phyloP scores from a whole-genome alignment of 2,329 filamentous ascomycete species.

The Sporothrix curviconia region DNA sequence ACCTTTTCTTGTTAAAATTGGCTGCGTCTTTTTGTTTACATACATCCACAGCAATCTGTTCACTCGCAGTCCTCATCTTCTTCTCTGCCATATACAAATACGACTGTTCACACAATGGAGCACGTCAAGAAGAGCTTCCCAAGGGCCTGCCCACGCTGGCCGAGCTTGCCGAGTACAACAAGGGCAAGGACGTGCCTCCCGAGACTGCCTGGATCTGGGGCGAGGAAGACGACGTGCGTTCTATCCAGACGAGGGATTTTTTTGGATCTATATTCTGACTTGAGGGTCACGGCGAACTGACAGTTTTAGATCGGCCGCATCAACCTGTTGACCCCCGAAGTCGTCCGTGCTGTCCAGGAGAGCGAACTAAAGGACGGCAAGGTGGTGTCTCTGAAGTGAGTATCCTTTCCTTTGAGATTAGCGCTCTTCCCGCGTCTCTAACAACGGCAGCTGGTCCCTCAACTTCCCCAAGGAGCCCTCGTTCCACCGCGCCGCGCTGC shows the following conservation, averaged over 20 bases:
- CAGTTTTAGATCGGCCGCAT: constrained; percentile 5
- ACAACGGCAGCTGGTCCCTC: not conserved
- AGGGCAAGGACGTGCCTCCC: constrained; percentile 10
- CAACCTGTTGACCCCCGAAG: constrained; percentile 6
- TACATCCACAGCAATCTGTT: too few species aligned
- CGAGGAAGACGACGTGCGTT: constrained; percentile 6
- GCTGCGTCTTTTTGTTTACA: too few species aligned
- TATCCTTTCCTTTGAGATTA: not conserved
- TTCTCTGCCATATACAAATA: too few species aligned
- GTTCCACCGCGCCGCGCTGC: not conserved
- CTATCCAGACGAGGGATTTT: too few species aligned
- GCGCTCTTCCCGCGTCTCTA: not conserved
- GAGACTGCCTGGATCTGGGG: constrained; percentile 16
- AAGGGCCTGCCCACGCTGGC: constrained; percentile 10
- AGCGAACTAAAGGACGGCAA: constrained; percentile 6
- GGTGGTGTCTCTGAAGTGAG: constrained; percentile 4
- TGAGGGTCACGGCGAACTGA: too few species aligned
- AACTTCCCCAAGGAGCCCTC: not conserved
- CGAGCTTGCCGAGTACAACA: constrained; percentile 9
- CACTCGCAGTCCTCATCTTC: too few species aligned
- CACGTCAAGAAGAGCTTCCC: constrained; percentile 5
- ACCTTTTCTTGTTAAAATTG: too few species aligned
- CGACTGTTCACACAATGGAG: not conserved
- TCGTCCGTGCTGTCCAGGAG: not conserved
- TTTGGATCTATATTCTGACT: too few species aligned